Conservation (phyloP, 768 basidiomycete species). For the Serendipita sp. region DNA sequence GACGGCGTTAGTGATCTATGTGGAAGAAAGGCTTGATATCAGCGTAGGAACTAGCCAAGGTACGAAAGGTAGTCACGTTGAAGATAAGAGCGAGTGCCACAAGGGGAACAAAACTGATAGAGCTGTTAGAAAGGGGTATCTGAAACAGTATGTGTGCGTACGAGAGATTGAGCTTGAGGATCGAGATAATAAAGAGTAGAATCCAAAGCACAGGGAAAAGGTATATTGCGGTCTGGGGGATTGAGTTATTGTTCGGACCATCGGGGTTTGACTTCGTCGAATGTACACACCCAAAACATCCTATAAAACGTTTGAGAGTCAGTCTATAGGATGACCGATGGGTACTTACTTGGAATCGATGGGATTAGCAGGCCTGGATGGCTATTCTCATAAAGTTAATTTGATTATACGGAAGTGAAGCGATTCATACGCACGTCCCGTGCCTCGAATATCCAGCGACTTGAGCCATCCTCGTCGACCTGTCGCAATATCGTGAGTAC, state of each 20-base stretch:
- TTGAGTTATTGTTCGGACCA: background rate
- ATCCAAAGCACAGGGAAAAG: conserved; percentile 79
- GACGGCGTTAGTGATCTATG: conserved; percentile 65
- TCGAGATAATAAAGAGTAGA: conserved; percentile 69
- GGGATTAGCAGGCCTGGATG: conserved; percentile 74
- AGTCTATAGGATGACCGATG: background rate
- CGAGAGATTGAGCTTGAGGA: conserved; percentile 80
- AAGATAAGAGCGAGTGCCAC: conserved; percentile 88
- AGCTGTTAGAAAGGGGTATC: conserved; percentile 7
- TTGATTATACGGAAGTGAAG: background rate
- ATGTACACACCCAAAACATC: conserved; percentile 73
- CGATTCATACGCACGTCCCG: conserved; percentile 58
- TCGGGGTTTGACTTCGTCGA: conserved; percentile 3
- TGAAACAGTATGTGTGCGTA: conserved; percentile 25
- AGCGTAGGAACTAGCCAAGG: background rate
- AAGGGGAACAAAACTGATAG: conserved; percentile 75
- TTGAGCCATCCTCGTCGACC: conserved; percentile 94
- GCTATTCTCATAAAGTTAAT: conserved; percentile 27
- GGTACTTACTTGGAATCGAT: conserved; percentile 62
- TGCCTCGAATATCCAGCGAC: conserved; percentile 96
- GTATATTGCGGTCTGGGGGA: conserved; percentile 64
- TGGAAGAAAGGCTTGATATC: background rate
- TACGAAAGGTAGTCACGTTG: conserved; percentile 27
- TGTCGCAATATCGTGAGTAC: conserved; percentile 15
- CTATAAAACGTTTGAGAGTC: conserved; percentile 24